These are phyloP conservation scores for Syzygium syzygioides DNA, from an alignment of 441 rosid species.

Conservation along the genomic window DNA sequence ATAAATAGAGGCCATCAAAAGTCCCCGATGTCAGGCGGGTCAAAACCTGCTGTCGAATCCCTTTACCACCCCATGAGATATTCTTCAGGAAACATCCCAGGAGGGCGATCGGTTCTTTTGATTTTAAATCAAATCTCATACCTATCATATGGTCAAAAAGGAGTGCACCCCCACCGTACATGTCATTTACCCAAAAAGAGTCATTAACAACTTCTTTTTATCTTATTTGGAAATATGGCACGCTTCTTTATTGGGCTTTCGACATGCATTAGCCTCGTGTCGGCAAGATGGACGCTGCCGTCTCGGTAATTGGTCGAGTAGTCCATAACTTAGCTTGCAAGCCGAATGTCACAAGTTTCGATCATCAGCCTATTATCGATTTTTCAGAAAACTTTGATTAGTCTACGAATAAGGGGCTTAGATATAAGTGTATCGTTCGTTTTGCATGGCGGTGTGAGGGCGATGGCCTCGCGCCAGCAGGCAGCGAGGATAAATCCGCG, in stretches of 20 bases:
- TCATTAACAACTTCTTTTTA: neutral
- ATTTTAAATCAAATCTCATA: neutral
- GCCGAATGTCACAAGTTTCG: neutral
- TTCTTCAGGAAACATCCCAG: neutral
- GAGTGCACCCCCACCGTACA: neutral
- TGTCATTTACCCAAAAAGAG: neutral
- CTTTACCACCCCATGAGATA: neutral
- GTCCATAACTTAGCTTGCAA: neutral
- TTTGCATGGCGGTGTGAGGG: neutral
- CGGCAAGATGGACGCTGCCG: neutral
- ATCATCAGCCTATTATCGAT: neutral
- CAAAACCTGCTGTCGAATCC: neutral
- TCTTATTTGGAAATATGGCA: neutral
- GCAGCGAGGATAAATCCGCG: accelerated
- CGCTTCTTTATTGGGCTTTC: neutral
- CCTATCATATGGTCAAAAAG: neutral
- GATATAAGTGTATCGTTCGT: neutral
- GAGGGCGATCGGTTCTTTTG: too few relatives aligned
- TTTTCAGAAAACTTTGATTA: neutral
- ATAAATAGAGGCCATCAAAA: neutral
- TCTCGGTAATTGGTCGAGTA: neutral
- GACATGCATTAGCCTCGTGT: too few relatives aligned
- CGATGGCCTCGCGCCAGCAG: accelerated
- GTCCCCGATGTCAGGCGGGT: neutral
- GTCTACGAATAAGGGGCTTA: neutral